Percentiles rank a stretch among this genome's conserved stretches.
Evolutionary conservation across 2,329 filamentous ascomycete species (phyloP).

Genomic region (Colletotrichum plurivorum): DNA sequence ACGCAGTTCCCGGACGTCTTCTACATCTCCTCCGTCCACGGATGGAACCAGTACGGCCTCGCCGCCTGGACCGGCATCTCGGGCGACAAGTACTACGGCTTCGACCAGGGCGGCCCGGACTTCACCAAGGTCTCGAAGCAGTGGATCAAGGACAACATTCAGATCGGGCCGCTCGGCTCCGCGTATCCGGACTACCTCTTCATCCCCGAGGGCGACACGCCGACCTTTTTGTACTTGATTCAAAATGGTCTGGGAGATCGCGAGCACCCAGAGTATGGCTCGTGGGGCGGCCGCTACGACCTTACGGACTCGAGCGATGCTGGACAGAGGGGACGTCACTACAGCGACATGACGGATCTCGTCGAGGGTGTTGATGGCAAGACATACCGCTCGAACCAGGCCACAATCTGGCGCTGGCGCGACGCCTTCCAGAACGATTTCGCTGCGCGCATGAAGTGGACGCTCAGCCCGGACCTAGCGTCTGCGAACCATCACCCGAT

Average conservation of each 20-base stretch:
- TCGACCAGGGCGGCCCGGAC: conserved; percentile 62
- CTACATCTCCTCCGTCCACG: conserved; percentile 69
- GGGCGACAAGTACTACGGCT: conserved; percentile 49
- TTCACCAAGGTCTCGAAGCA: conserved; percentile 60
- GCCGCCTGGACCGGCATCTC: conserved; percentile 71
- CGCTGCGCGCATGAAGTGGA: conserved; percentile 58
- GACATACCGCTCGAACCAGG: conserved; percentile 47
- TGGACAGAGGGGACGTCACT: conserved; percentile 42
- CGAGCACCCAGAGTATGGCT: conserved; percentile 62
- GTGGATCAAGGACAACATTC: conserved; percentile 68
- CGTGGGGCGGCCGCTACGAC: conserved; percentile 65
- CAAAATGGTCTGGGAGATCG: conserved; percentile 62
- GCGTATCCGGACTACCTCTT: conserved; percentile 63
- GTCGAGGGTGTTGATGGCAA: conserved; percentile 48
- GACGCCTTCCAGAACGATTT: conserved; percentile 58
- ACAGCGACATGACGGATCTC: conserved; percentile 48
- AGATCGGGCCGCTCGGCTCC: conserved; percentile 60
- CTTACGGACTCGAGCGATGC: conserved; percentile 47
- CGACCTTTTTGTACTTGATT: conserved; percentile 63
- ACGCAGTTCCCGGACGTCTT: conserved; percentile 66
- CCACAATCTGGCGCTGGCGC: conserved; percentile 59
- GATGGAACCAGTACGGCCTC: conserved; percentile 67
- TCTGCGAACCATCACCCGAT: conserved; percentile 63
- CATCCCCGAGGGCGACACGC: conserved; percentile 69
- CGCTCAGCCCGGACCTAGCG: conserved; percentile 43